These are phyloP conservation scores for Starmerella davenportii DNA, from an alignment of 805 yeast genomes.

Conservation along the genomic window DNA sequence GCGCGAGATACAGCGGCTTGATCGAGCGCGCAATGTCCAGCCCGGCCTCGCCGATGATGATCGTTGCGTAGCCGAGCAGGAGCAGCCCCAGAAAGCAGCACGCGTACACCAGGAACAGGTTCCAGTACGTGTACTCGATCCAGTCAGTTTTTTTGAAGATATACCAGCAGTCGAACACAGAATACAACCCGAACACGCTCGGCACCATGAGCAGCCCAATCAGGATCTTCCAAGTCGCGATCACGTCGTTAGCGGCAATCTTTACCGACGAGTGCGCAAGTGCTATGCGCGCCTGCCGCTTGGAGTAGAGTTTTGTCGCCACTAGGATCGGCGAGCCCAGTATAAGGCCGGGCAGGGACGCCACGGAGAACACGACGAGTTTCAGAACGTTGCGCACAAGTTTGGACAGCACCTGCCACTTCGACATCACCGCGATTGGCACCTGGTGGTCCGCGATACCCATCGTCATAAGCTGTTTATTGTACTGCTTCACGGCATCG, in stretches of 20 bases:
- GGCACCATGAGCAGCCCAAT: slow-evolving; percentile 85
- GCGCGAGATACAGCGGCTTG: slow-evolving; percentile 49
- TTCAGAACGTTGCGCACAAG: slow-evolving; percentile 31
- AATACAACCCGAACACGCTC: slow-evolving; percentile 61
- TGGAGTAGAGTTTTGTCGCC: slow-evolving; percentile 56
- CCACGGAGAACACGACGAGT: slow-evolving; percentile 37
- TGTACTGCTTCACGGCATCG: slow-evolving; percentile 49
- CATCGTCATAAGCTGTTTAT: slow-evolving; percentile 41
- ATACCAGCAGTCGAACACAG: slow-evolving; percentile 29
- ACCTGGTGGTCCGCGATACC: slow-evolving; percentile 61
- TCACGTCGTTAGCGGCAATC: slow-evolving; percentile 78
- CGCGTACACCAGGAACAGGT: slow-evolving; percentile 2
- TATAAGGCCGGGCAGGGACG: slow-evolving; percentile 65
- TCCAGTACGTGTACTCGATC: slow-evolving; percentile 13
- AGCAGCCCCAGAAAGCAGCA: slow-evolving; percentile 12
- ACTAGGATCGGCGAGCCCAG: slow-evolving; percentile 79
- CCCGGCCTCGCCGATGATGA: slow-evolving; percentile 83
- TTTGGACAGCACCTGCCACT: slow-evolving; percentile 31
- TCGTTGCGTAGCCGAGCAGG: slow-evolving; percentile 66
- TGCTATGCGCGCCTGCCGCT: slow-evolving; percentile 56
- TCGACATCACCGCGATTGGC: slow-evolving; percentile 33
- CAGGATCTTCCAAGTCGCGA: slow-evolving; percentile 93
- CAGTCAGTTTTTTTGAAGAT: slow-evolving; percentile 21
- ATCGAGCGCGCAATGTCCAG: slow-evolving; percentile 71
- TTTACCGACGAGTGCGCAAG: slow-evolving; percentile 77